These are phyloP conservation scores for Sherardia arvensis DNA, from an alignment of 257 asterid genomes.

Conservation along the genomic window DNA sequence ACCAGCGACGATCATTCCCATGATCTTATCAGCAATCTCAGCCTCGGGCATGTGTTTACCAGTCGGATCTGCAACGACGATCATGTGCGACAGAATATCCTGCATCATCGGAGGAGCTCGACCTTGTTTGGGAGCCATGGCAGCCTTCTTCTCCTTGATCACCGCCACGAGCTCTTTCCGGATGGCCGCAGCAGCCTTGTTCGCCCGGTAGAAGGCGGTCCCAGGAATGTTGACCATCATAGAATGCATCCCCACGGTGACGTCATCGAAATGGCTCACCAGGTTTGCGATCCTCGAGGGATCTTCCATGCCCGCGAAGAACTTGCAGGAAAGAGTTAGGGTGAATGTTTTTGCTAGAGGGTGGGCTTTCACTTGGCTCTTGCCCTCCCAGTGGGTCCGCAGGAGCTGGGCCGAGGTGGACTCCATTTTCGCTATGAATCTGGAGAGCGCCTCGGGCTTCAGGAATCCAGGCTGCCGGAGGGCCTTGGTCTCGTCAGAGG, in stretches of 20 bases:
- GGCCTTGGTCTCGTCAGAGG: not conserved
- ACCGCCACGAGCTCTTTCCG: slow-evolving; percentile 43
- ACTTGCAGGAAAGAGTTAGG: slow-evolving; percentile 41
- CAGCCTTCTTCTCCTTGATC: slow-evolving; percentile 47
- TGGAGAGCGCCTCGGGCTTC: slow-evolving; percentile 51
- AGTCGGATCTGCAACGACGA: slow-evolving; percentile 28
- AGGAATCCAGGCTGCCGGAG: slow-evolving; percentile 63
- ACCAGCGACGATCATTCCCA: slow-evolving; percentile 65
- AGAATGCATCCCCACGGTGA: slow-evolving; percentile 51
- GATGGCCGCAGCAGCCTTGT: slow-evolving; percentile 47
- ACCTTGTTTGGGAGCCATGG: slow-evolving; percentile 20
- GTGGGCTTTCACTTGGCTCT: slow-evolving; percentile 24
- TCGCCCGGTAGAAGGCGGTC: slow-evolving; percentile 39
- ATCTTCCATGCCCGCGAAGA: slow-evolving; percentile 41
- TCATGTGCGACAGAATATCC: slow-evolving; percentile 37
- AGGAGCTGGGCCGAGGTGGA: slow-evolving; percentile 24
- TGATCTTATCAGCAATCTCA: slow-evolving; percentile 58
- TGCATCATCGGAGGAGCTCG: slow-evolving; percentile 5
- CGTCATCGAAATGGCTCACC: slow-evolving; percentile 39
- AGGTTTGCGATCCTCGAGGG: slow-evolving; percentile 37
- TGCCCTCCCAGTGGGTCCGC: slow-evolving; percentile 25
- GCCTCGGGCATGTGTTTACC: slow-evolving; percentile 43
- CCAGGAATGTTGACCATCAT: slow-evolving; percentile 46
- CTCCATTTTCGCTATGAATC: slow-evolving; percentile 44
- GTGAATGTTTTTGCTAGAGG: slow-evolving; percentile 46